Evolutionary conservation across 495 filamentous ascomycete genomes (phyloP), one percentile per base, ranked within the genome.

Genomic region (Hypoxylon subgilvum): DNA sequence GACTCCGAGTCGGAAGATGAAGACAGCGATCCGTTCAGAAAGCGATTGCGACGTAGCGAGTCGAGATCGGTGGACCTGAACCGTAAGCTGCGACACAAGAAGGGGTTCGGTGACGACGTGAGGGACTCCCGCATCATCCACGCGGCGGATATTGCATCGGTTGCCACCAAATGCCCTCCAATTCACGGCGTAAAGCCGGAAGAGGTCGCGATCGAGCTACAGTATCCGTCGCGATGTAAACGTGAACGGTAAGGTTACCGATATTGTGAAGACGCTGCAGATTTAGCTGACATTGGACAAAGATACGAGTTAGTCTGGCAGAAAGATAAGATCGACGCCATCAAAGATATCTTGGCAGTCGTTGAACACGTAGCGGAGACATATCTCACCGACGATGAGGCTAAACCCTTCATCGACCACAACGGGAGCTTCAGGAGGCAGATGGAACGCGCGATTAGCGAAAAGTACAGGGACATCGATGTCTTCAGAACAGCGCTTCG

Each of bases 301-400:
- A 90, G 88, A 59, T 97, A 91, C 65, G 79, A 93, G 50, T 83
- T 92, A 6, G 88, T 92, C 23, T 82, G 81, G 45, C 86, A 89
- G 12, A 84, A 84, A 54, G 89, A 94, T 32, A 83, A 94, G 63
- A 96, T 96, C 74, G 86, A 90, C 58, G 87, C 92, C 4, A 73
- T 92, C 50, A 83, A 88, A 62, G 94, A 97, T 59, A 96, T 97
- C 56, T 77, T 88, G 47, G 81, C 87, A 41, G 88, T 90, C 10
- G 85, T 96, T 40, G 84, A 91, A 52, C 80, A 82, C 19, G 86
- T 96, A 18, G 80, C 84, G 18, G 78, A 83, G 23, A 81, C 85
- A 65, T 96, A 96, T 72, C 80, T 96, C 18, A 86, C 86, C 14
- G 76, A 83, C 9, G 81, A 82, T 16, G 76, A 89, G 57, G 78